Conservation (phyloP, 208 protist genomes). For the Porcisia hertigi region DNA sequence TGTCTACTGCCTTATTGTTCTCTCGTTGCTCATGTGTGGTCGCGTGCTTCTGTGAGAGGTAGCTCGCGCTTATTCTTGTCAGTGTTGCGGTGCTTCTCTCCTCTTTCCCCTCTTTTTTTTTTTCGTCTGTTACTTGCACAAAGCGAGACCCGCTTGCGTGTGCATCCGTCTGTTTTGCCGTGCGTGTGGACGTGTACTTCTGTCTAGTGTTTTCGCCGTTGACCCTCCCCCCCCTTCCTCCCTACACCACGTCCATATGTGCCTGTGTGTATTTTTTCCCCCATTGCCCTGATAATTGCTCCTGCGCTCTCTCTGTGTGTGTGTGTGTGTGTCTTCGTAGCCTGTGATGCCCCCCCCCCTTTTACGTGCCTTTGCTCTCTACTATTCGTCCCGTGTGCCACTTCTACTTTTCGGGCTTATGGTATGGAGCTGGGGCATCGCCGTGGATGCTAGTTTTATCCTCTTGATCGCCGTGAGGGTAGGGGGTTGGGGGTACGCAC, state of each 20-base stretch:
- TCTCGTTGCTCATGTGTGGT: background rate
- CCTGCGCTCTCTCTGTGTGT: background rate
- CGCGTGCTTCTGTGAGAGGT: conserved; percentile 2
- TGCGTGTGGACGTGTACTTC: background rate
- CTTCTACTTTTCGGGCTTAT: background rate
- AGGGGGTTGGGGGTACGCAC: background rate
- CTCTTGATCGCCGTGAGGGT: background rate
- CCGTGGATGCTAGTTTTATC: background rate
- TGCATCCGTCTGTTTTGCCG: background rate
- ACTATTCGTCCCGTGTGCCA: background rate
- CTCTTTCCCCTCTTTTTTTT: background rate
- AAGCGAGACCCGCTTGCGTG: background rate
- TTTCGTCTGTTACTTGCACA: background rate
- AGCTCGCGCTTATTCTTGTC: no score
- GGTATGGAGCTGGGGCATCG: background rate
- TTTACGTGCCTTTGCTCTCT: background rate
- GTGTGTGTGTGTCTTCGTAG: conserved; percentile 5
- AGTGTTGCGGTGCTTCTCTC: no score
- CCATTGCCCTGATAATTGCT: background rate
- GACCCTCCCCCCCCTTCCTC: background rate
- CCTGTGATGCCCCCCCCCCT: background rate
- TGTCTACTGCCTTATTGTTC: background rate
- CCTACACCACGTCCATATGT: background rate
- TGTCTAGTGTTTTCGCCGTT: background rate
- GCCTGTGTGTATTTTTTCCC: background rate